Base-by-base conservation (phyloP, 805 yeast species). In the Metschnikowia cerradonensis region DNA sequence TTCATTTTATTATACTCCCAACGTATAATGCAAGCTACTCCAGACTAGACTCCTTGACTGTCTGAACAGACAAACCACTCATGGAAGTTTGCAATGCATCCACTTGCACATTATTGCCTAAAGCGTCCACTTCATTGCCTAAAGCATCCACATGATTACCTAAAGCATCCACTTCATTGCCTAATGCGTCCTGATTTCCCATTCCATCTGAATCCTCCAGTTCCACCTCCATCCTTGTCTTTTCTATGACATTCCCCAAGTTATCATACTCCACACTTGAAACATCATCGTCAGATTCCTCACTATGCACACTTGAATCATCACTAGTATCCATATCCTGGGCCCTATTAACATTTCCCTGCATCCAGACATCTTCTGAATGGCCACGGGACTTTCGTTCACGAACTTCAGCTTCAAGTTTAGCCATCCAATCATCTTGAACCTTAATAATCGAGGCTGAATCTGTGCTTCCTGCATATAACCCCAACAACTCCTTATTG, bases 391-490 rank as follows among this genome's bases (percentile, higher is more conserved):
- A 76, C 61, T 83, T 83, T 52, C 92, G 72, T 46, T 82, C 83
- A 54, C 75, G 74, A 17, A 78, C 79, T 59, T 88, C 96, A 49
- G 71, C 68, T 52, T 89, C 94, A 14, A 88, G 70, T 60, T 75
- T 76, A 20, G 73, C 82, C 59, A 94, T 66, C 86, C 94, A 92
- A 30, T 70, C 80, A 11, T 82, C 81, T 67, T 94, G 92, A 0
- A 90, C 96, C 38, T 62, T 67, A 45, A 77, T 72, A 0, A 94
- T 82, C 5, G 91, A 84, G 1, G 78, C 90, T 1, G 87, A 77
- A 60, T 92, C 96, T 0, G 92, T 82, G 67, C 98, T 92, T 38
- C 78, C 64, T 48, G 84, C 85, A 60, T 94, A 94, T 6, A 85
- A 66, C 45, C 82, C 86, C 14, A 94, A 60, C 10, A 94, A 70